Evolutionary conservation across 148 eudicot genomes (phyloP).

Genomic region (Rhododendron simsii): DNA sequence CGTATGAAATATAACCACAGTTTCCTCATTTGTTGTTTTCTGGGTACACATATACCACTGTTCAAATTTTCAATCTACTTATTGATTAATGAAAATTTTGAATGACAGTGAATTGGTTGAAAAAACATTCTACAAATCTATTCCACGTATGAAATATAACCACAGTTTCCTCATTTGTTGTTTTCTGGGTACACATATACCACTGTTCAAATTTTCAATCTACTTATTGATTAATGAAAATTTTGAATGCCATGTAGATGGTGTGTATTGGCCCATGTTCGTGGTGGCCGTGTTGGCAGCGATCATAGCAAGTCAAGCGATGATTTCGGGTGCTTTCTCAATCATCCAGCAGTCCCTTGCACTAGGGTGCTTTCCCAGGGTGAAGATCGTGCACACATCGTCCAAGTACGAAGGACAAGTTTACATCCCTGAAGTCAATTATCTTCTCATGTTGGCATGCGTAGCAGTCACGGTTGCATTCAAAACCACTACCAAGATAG

Average conservation of each 20-base stretch:
- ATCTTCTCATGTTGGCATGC: constrained; percentile 45
- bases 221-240: neutral
- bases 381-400: constrained; percentile 45
- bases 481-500: constrained; percentile 40
- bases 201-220: neutral
- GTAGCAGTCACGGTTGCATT: constrained; percentile 37
- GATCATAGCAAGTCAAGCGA: constrained; percentile 61
- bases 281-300: constrained; percentile 47
- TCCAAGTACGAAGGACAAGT: constrained; percentile 50
- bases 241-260: neutral
- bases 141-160: constrained; percentile 13
- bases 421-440: constrained; percentile 47
- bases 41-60: neutral
- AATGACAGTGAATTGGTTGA: neutral
- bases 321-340: constrained; percentile 56
- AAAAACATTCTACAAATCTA: constrained; percentile 17
- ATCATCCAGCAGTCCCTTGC: constrained; percentile 55
- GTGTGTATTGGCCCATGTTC: constrained; percentile 39
- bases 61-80: neutral
- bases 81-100: neutral
- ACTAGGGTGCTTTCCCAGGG: constrained; percentile 52
- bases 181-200: neutral
- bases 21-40: neutral
- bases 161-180: neutral
- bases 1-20: neutral